Percentiles rank a stretch among this genome's conserved stretches.
phyloP scores from a whole-genome alignment of 176 grass and related monocot species.

The Leersia perrieri region DNA sequence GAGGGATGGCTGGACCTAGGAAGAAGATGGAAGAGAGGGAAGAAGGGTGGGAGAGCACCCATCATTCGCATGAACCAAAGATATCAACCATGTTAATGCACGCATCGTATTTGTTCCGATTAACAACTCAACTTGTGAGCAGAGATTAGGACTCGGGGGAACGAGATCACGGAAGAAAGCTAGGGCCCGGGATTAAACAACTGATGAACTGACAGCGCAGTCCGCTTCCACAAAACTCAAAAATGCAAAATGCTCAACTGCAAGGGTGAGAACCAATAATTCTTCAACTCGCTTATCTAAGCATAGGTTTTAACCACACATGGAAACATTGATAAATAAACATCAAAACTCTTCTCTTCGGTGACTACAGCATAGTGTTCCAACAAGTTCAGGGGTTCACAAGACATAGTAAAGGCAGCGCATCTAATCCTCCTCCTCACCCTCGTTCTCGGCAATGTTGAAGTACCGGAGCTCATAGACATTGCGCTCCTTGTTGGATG shows the following conservation, averaged over 20 bases:
- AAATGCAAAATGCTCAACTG: neutral
- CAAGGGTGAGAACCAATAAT: neutral
- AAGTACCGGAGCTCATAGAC: conserved; percentile 87
- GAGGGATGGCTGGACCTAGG: no score
- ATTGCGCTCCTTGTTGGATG: conserved; percentile 63
- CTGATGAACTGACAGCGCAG: neutral
- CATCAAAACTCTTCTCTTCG: conserved; percentile 34
- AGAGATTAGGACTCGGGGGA: neutral
- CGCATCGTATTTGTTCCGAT: no score
- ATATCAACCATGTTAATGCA: no score
- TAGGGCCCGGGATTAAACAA: neutral
- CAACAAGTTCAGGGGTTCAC: conserved; percentile 11
- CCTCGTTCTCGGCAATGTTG: conserved; percentile 89
- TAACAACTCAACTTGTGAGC: no score
- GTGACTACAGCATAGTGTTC: conserved; percentile 20
- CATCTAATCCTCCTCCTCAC: conserved; percentile 75
- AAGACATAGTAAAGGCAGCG: conserved; percentile 4
- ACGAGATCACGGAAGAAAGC: neutral
- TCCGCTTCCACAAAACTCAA: neutral
- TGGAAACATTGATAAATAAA: conserved; percentile 22
- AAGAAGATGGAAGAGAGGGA: no score
- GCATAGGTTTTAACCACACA: neutral
- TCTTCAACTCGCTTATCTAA: conserved; percentile 41
- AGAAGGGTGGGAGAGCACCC: no score
- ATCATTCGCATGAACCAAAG: no score